Evolutionary conservation across 768 basidiomycete genomes (phyloP).

Genomic region (Boletus reticuloceps): DNA sequence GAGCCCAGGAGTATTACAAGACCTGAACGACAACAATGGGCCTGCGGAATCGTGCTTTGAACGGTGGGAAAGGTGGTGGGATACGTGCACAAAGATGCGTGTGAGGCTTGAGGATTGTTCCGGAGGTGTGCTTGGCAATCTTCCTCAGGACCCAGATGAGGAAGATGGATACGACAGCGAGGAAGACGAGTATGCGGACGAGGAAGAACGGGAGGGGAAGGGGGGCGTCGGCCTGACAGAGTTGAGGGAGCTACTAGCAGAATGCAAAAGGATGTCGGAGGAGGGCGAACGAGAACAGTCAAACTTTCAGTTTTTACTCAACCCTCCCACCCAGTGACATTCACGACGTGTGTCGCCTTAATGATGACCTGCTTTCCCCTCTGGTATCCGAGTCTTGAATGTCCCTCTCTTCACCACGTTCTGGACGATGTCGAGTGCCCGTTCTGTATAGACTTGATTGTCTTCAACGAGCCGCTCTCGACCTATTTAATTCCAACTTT

Average conservation of each 20-base stretch:
- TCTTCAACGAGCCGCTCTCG: slow-evolving; percentile 24
- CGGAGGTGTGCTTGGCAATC: slow-evolving; percentile 53
- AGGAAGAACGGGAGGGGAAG: slow-evolving; percentile 30
- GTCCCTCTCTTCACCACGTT: slow-evolving; percentile 58
- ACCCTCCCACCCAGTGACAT: slow-evolving; percentile 6
- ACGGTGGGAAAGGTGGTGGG: slow-evolving; percentile 74
- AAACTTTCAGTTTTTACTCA: slow-evolving; percentile 18
- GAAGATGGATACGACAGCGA: slow-evolving; percentile 34
- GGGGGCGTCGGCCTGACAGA: slow-evolving; percentile 37
- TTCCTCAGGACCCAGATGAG: slow-evolving; percentile 31
- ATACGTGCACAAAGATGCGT: slow-evolving; percentile 44
- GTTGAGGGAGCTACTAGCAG: slow-evolving; percentile 53
- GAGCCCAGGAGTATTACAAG: slow-evolving; percentile 50
- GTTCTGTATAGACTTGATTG: slow-evolving; percentile 21
- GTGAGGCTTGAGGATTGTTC: slow-evolving; percentile 77
- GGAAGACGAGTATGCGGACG: slow-evolving; percentile 33
- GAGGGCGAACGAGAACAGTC: slow-evolving; percentile 31
- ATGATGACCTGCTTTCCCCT: slow-evolving; percentile 53
- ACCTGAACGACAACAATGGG: slow-evolving; percentile 55
- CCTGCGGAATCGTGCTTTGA: slow-evolving; percentile 40
- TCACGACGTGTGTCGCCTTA: not conserved
- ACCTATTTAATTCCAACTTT: slow-evolving; percentile 13
- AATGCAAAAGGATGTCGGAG: slow-evolving; percentile 48
- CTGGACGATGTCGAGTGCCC: slow-evolving; percentile 52
- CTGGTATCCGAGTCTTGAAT: slow-evolving; percentile 71